These are phyloP conservation scores for Pterothamnion heteromorphum DNA, from an alignment of 31 red algal species.

Conservation along the genomic window DNA sequence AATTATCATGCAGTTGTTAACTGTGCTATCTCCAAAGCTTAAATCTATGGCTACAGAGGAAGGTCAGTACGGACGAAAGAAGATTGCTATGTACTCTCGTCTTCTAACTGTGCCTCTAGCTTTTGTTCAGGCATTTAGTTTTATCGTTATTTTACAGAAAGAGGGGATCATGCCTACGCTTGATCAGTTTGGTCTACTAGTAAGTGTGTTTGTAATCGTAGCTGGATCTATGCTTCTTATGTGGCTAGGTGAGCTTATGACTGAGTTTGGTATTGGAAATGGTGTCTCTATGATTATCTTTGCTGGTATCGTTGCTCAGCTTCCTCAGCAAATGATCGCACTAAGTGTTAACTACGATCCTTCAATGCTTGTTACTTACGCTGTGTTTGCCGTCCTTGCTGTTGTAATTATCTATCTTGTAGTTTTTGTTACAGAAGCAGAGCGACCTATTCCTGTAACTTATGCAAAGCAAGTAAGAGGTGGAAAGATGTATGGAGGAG, in stretches of 20 bases:
- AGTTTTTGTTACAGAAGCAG: not conserved
- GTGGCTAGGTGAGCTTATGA: constrained; percentile 21
- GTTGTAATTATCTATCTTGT: not conserved
- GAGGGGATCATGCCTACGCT: not conserved
- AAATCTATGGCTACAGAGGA: not conserved
- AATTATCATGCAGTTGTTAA: constrained; percentile 31
- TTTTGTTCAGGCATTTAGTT: not conserved
- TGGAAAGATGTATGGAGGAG: not conserved
- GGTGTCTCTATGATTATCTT: constrained; percentile 24
- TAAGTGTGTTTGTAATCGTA: not conserved
- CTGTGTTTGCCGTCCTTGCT: not conserved
- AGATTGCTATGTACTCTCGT: constrained; percentile 11
- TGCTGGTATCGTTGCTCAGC: constrained; percentile 12
- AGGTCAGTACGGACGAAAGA: not conserved
- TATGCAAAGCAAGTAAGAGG: constrained; percentile 16
- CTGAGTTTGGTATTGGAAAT: constrained; percentile 35
- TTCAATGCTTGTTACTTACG: not conserved
- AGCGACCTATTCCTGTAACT: not conserved
- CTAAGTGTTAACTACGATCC: not conserved
- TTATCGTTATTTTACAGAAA: not conserved
- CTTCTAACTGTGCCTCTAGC: not conserved
- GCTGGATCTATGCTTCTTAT: constrained; percentile 8
- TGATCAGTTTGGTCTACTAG: not conserved
- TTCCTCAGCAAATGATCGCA: not conserved
- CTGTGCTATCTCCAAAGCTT: not conserved